A percentile compares a stretch with the other conserved stretches of the same genome.
These are phyloP conservation scores for Chalara sp. DNA, from an alignment of 2,329 filamentous ascomycete genomes.

Conservation along the genomic window DNA sequence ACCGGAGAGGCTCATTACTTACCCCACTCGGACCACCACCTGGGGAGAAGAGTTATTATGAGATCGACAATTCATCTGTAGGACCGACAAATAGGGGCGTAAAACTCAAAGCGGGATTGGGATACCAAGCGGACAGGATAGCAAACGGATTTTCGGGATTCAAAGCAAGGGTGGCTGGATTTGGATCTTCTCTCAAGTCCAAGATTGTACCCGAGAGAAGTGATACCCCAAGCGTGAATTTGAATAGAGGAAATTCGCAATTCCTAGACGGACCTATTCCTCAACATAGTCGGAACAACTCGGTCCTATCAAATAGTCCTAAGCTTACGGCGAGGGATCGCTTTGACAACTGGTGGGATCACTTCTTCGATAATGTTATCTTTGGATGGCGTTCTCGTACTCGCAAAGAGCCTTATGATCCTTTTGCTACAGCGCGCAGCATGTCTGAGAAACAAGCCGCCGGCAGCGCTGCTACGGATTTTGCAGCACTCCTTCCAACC, in stretches of 20 bases:
- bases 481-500: conserved; percentile 23
- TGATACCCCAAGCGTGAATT: conserved; percentile 37
- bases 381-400: conserved; percentile 32
- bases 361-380: conserved; percentile 33
- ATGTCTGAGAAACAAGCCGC: conserved; percentile 20
- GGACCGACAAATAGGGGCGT: conserved; percentile 11
- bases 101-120: conserved; percentile 14
- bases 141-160: conserved; percentile 12
- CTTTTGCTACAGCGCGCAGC: conserved; percentile 27
- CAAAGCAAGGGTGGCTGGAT: conserved; percentile 13
- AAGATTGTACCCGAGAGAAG: conserved; percentile 22
- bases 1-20: conserved; percentile 16
- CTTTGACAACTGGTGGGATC: conserved; percentile 39
- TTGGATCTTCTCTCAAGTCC: conserved; percentile 21
- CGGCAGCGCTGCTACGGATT: conserved; percentile 14
- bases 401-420: conserved; percentile 29
- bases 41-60: conserved; percentile 16
- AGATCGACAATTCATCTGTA: conserved; percentile 15
- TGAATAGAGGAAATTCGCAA: conserved; percentile 48
- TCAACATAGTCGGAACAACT: conserved; percentile 34
- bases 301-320: conserved; percentile 16
- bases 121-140: conserved; percentile 11
- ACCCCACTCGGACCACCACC: conserved; percentile 17
- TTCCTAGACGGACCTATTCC: conserved; percentile 31
- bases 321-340: conserved; percentile 26